phyloP scores from a whole-genome alignment of 345 rosid species.

The Murraya paniculata region DNA sequence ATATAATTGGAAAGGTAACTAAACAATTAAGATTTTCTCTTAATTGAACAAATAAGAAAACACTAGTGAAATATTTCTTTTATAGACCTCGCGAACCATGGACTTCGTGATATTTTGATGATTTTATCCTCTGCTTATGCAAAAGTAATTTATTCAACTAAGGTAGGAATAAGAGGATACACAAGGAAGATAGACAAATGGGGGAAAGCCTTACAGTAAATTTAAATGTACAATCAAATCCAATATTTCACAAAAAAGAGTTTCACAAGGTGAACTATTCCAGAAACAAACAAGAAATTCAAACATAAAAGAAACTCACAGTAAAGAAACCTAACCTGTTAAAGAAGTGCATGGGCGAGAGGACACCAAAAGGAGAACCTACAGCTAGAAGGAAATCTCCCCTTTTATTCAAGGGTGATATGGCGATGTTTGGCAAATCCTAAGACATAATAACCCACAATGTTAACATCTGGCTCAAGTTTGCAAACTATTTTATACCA shows the following conservation, averaged over 20 bases:
- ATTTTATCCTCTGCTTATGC: not conserved
- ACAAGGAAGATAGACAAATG: not conserved
- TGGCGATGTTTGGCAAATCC: slow-evolving; percentile 47
- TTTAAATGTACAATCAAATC: not conserved
- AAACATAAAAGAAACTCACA: slow-evolving; percentile 6
- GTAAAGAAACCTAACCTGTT: slow-evolving; percentile 59
- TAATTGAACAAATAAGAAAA: not conserved
- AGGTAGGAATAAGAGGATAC: not conserved
- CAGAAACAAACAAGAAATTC: slow-evolving; percentile 12
- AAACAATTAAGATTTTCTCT: not conserved
- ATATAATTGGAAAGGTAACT: not conserved
- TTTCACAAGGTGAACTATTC: not conserved
- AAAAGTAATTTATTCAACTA: not conserved
- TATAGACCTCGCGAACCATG: not conserved
- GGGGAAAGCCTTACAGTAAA: not conserved
- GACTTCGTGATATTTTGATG: slow-evolving; percentile 3
- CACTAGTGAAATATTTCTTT: not conserved
- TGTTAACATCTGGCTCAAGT: slow-evolving; percentile 8
- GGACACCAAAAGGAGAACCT: slow-evolving; percentile 95
- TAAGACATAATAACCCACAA: slow-evolving; percentile 33
- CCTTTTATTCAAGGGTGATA: slow-evolving; percentile 40
- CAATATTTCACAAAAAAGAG: not conserved
- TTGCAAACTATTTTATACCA: not conserved
- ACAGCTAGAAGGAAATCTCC: slow-evolving; percentile 74
- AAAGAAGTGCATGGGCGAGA: slow-evolving; percentile 84